Conservation (phyloP, 805 yeast genomes). For the Ogataea parapolymorpha region DNA sequence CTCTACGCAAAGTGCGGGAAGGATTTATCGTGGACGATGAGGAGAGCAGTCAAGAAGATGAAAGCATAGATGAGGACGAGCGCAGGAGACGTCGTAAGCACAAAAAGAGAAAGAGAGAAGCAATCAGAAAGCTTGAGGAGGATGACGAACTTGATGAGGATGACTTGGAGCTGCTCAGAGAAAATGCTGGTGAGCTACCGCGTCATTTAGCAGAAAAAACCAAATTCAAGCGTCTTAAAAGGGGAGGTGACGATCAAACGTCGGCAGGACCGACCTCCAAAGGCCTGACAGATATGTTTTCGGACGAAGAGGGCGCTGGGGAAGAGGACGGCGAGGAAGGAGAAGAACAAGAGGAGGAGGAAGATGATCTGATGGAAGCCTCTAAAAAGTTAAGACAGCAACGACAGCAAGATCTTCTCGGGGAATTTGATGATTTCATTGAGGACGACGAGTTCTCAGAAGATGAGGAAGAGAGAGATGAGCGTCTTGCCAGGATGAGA, state of each 20-base stretch:
- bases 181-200: conserved; percentile 77
- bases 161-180: conserved; percentile 87
- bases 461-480: conserved; percentile 68
- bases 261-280: conserved; percentile 21
- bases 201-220: conserved; percentile 35
- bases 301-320: conserved; percentile 49
- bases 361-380: conserved; percentile 32
- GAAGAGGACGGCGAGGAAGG: conserved; percentile 24
- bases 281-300: conserved; percentile 66
- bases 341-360: conserved; percentile 32
- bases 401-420: conserved; percentile 39
- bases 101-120: conserved; percentile 40
- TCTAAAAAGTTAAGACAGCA: conserved; percentile 26
- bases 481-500: conserved; percentile 35
- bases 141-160: conserved; percentile 86
- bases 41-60: conserved; percentile 48
- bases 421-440: conserved; percentile 94
- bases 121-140: conserved; percentile 33
- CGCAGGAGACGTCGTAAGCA: conserved; percentile 32
- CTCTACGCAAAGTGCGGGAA: conserved; percentile 74
- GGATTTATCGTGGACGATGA: conserved; percentile 95
- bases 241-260: conserved; percentile 52
- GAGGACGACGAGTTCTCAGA: conserved; percentile 96
- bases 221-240: conserved; percentile 78
- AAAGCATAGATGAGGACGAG: conserved; percentile 30